Percentiles rank a stretch among this genome's conserved stretches.
Conservation (phyloP, 257 asterid genomes). For the Nicotiana tabacum region DNA sequence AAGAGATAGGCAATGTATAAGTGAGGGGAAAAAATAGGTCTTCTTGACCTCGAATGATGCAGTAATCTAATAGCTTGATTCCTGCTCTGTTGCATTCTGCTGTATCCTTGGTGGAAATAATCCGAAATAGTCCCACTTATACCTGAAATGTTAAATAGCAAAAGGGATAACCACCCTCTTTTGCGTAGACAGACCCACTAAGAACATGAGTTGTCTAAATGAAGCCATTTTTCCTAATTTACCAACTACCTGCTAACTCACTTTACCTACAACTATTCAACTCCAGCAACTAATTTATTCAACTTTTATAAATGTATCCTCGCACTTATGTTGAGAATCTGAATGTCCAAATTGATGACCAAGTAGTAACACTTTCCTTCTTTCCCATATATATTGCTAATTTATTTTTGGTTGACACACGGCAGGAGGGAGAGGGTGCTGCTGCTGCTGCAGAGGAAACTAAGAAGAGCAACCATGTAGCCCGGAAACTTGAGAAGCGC, state of each 20-base stretch:
- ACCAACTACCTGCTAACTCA: not conserved
- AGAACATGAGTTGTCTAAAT: not conserved
- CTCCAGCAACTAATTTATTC: not conserved
- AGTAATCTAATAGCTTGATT: not conserved
- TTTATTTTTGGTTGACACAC: not conserved
- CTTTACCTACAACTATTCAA: not conserved
- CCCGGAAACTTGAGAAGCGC: slow-evolving; percentile 23
- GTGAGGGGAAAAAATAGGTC: not conserved
- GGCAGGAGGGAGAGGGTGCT: slow-evolving; percentile 22
- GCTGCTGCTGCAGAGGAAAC: slow-evolving; percentile 19
- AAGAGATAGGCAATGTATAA: not conserved
- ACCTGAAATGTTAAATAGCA: no score
- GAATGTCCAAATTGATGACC: not conserved
- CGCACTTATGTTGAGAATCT: not conserved
- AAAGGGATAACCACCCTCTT: no score
- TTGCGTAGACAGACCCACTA: no score
- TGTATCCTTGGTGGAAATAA: not conserved
- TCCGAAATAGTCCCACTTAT: no score
- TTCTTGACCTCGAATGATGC: not conserved
- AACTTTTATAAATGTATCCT: not conserved
- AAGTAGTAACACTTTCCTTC: not conserved
- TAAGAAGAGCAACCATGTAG: slow-evolving; percentile 31
- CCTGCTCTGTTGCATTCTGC: not conserved
- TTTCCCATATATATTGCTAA: not conserved
- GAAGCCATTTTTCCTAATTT: not conserved